phyloP scores from a whole-genome alignment of 768 basidiomycete species.

The Rhodotorula kratochvilovae region DNA sequence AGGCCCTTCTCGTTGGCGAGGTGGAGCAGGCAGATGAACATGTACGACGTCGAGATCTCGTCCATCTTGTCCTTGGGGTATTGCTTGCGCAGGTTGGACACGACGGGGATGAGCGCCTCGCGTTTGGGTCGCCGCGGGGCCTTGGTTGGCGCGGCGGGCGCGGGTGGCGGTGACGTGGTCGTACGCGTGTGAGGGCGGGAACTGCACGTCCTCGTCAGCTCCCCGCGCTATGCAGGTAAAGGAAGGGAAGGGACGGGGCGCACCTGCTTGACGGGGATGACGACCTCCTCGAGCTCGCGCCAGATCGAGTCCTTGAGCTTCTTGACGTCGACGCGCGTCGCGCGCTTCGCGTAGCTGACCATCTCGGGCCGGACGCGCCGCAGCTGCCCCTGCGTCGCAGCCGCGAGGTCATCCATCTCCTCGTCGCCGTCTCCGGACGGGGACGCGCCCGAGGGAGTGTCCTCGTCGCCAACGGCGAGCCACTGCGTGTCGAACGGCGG shows the following conservation, averaged over 20 bases:
- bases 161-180: conserved; percentile 8
- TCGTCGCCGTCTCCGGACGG: conserved; percentile 49
- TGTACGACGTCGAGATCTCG: conserved; percentile 98
- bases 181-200: conserved; percentile 12
- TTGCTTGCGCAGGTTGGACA: conserved; percentile 68
- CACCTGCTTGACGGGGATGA: conserved; percentile 33
- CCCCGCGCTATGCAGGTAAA: background rate
- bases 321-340: conserved; percentile 92
- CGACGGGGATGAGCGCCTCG: conserved; percentile 53
- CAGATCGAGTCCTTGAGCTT: conserved; percentile 98
- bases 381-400: conserved; percentile 65
- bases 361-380: conserved; percentile 76
- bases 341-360: conserved; percentile 90
- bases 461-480: conserved; percentile 37
- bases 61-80: conserved; percentile 94
- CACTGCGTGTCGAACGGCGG: conserved; percentile 34
- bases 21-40: conserved; percentile 95
- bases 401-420: conserved; percentile 68
- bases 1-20: conserved; percentile 94
- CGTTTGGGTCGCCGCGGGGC: background rate
- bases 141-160: background rate
- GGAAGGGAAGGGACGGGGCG: background rate
- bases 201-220: background rate
- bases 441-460: conserved; percentile 21
- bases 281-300: conserved; percentile 68